Evolutionary conservation across 1,284 basidiomycete species (phyloP), one percentile per base, ranked within the genome.

Genomic region (Austropuccinia psidii): DNA sequence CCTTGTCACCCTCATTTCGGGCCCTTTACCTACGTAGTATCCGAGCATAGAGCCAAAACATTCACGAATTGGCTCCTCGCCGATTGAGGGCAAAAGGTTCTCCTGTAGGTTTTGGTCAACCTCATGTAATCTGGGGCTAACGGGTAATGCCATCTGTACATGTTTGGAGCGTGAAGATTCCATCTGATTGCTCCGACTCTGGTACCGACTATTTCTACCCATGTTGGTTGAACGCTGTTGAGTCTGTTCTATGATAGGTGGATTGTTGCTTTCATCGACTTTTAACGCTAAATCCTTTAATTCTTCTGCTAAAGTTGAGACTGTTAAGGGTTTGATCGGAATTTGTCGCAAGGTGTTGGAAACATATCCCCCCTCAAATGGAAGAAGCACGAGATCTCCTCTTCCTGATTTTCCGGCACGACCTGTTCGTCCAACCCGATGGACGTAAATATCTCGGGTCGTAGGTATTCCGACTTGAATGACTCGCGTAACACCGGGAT

Each of bases 391-490:
- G 62, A 98, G 81, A 81, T 98, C 95, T 7, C 89, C 92, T 73
- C 93, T 87, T 0, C 90, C 91, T 29, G 82, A 81, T 45, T 85
- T 84, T 29, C 83, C 83, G 1, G 88, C 90, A 78, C 94, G 88
- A 24, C 93, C 93, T 0, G 95, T 96, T 75, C 93, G 86, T 1
- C 93, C 93, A 58, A 98, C 88, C 75, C 95, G 89, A 79, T 97
- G 93, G 64, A 95, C 85, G 81, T 98, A 98, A 78, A 90, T 87
- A 57, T 93, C 89, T 11, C 85, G 80, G 5, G 81, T 84, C 7
- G 82, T 80, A 0, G 95, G 93, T 4, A 90, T 83, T 74, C 95
- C 92, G 70, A 98, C 83, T 81, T 98, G 95, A 77, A 98, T 91
- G 70, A 98, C 91, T 33, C 94, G 88, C 0, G 93, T 94, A 27